Evolutionary conservation across 2,329 filamentous ascomycete genomes (phyloP), one percentile per base, ranked within the genome.

Genomic region (Arthrocladium fulminans): DNA sequence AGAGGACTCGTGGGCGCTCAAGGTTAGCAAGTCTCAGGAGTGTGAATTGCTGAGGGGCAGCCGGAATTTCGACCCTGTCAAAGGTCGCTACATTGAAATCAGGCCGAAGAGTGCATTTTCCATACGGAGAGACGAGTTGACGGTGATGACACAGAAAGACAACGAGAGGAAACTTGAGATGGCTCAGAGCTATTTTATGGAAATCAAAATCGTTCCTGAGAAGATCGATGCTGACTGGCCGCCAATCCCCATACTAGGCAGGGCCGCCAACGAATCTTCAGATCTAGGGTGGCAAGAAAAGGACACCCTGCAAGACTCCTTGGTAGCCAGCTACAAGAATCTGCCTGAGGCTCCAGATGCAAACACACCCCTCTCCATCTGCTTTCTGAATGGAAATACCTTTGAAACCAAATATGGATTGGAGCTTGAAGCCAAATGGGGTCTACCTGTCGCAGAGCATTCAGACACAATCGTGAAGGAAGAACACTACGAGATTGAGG

Each of bases 341-440:
- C 42, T 59, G 8, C 56, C 57, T 29, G 41, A 49, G 8, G 44
- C 53, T 23, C 58, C 55, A 19, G 52, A 55, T 3, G 12, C 34
- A 1, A 45, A 56, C 15, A 51, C 51, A 3, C 54, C 58, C 8
- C 48, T 59, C 17, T 57, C 54, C 34, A 48, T 59, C 3, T 56
- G 54, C 34, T 60, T 55, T 39, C 24, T 57, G 19, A 45, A 52
- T 29, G 52, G 52, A 35, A 52, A 44, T 13, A 57, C 54, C 22
- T 55, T 54, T 34, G 43, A 50, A 22, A 57, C 58, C 5, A 59
- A 60, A 47, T 60, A 59, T 39, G 56, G 58, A 2, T 45, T 60
- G 13, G 52, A 59, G 23, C 51, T 60, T 13, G 44, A 17, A 15
- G 45, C 56, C 5, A 43, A 42, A 15, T 60, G 57, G 57, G 47